Percentiles rank a stretch among this genome's conserved stretches.
phyloP scores from a whole-genome alignment of 139 green algal species.

The Chlamydomonas asymmetrica region DNA sequence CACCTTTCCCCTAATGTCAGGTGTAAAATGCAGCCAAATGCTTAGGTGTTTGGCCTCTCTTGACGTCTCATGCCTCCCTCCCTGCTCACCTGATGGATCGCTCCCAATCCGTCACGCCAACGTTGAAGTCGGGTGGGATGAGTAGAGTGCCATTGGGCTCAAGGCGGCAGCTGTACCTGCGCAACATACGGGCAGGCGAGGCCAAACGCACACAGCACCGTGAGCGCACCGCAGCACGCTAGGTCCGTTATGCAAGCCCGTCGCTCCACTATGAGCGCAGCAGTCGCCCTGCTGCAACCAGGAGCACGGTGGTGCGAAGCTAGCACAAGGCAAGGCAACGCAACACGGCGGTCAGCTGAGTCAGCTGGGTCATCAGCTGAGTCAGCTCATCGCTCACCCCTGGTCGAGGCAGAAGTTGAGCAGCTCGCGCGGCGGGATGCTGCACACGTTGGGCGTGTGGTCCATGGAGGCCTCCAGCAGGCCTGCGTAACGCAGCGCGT shows the following conservation, averaged over 20 bases:
- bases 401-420: conserved; percentile 73
- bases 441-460: conserved; percentile 67
- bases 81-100: conserved; percentile 50
- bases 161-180: conserved; percentile 69
- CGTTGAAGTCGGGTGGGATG: conserved; percentile 81
- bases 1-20: neutral
- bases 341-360: too few species aligned
- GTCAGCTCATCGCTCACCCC: conserved; percentile 12
- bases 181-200: neutral
- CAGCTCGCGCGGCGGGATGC: conserved; percentile 69
- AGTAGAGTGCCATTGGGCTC: conserved; percentile 72
- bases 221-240: too few species aligned
- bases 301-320: too few species aligned
- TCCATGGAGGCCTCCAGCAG: conserved; percentile 81
- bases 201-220: neutral
- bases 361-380: too few species aligned
- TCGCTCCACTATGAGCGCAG: too few species aligned
- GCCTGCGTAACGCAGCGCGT: conserved; percentile 70
- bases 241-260: too few species aligned
- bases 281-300: too few species aligned
- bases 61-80: neutral
- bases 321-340: too few species aligned
- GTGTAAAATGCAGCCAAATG: neutral
- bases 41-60: neutral
- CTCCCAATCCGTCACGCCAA: conserved; percentile 86